Evolutionary conservation across 2,329 filamentous ascomycete genomes (phyloP).

Genomic region (Pestalotiopsis sp.): DNA sequence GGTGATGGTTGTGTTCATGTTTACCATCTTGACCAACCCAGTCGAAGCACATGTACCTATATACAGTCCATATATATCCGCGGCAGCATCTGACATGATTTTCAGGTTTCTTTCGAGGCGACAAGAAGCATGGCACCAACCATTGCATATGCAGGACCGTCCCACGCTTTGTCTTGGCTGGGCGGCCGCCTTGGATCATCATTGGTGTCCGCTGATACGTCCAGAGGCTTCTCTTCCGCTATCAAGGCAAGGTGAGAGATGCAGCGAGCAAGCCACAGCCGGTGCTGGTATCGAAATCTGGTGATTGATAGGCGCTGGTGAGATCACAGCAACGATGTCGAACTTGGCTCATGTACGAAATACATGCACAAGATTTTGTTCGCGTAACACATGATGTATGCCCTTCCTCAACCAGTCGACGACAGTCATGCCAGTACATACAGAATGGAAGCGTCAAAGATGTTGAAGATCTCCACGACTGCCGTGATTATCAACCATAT

Average conservation of each 20-base stretch:
- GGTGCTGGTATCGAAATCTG: neutral
- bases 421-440: no score
- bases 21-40: neutral
- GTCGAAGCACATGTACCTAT: neutral
- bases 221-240: neutral
- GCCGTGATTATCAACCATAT: neutral
- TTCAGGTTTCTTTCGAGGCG: neutral
- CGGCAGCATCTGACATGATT: neutral
- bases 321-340: neutral
- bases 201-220: neutral
- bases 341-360: neutral
- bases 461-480: neutral
- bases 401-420: no score
- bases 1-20: neutral
- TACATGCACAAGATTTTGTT: neutral
- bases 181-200: neutral
- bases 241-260: constrained; percentile 1
- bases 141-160: constrained; percentile 1
- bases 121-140: neutral
- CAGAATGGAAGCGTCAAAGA: neutral
- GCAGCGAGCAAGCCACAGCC: neutral
- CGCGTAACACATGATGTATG: neutral
- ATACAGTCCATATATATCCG: neutral
- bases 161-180: neutral
- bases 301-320: neutral